A percentile compares a stretch with the other conserved stretches of the same genome.
Evolutionary conservation across 495 filamentous ascomycete species (phyloP).

Genomic region (Podospora didyma): DNA sequence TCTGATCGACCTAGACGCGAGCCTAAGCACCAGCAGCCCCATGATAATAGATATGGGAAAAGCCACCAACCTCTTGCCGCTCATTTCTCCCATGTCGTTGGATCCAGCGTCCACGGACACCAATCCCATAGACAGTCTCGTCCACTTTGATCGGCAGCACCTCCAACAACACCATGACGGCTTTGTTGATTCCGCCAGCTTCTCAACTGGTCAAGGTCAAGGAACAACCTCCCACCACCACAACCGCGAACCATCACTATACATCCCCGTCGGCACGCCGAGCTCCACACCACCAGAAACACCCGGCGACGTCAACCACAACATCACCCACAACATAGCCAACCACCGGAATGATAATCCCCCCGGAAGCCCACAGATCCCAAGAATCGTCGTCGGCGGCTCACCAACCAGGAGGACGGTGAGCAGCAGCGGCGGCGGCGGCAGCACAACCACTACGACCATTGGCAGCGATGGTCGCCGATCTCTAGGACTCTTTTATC

Average conservation of each 20-base stretch:
- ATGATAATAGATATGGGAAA: neutral
- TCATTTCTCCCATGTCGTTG: neutral
- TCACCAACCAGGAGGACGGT: too few species aligned
- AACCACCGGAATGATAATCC: neutral
- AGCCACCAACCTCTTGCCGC: neutral
- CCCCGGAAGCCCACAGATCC: neutral
- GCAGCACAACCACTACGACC: too few species aligned
- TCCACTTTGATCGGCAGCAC: neutral
- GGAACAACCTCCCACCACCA: too few species aligned
- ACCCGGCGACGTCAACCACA: too few species aligned
- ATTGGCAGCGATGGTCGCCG: neutral
- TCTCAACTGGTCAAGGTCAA: too few species aligned
- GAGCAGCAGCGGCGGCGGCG: neutral
- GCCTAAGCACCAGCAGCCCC: neutral
- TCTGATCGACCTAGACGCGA: neutral
- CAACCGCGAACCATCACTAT: neutral
- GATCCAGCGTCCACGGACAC: neutral
- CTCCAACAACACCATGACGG: neutral
- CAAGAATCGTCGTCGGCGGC: too few species aligned
- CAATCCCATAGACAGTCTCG: neutral
- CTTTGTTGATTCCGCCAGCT: neutral
- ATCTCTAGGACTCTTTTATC: neutral
- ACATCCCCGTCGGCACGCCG: neutral
- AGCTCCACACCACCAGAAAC: neutral
- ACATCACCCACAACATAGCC: too few species aligned